phyloP scores from a whole-genome alignment of 371 early-diverging fungal genomes.

The Syncephalastrum monosporum region DNA sequence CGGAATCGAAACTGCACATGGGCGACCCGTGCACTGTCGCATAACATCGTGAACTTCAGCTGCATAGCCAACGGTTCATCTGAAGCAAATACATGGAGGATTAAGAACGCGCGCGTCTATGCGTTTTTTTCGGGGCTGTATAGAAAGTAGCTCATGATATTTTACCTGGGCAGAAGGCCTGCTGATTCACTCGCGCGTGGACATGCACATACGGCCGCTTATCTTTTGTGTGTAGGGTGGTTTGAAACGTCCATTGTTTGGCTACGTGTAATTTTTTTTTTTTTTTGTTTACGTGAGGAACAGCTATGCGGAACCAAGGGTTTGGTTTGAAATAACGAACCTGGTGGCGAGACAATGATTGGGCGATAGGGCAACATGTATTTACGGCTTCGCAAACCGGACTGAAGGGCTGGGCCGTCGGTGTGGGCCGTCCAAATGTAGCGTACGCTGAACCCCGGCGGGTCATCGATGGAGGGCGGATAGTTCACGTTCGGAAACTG shows the following conservation, averaged over 20 bases:
- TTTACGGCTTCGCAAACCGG: conserved; percentile 25
- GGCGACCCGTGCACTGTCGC: conserved; percentile 28
- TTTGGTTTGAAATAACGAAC: too few species aligned
- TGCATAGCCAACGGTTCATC: conserved; percentile 48
- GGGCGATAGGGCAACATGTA: conserved; percentile 24
- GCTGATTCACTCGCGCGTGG: conserved; percentile 33
- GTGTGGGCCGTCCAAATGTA: conserved; percentile 50
- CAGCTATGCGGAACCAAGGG: too few species aligned
- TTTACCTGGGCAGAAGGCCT: conserved; percentile 49
- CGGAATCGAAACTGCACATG: conserved; percentile 34
- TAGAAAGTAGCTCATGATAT: neutral
- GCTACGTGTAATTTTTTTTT: too few species aligned
- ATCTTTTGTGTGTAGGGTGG: too few species aligned
- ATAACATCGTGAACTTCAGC: conserved; percentile 22
- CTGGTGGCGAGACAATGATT: conserved; percentile 23
- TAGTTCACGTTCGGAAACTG: conserved; percentile 42
- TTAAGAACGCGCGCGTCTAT: neutral
- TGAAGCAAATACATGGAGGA: conserved; percentile 1
- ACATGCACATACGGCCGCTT: conserved; percentile 8
- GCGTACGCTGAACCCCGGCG: conserved; percentile 26
- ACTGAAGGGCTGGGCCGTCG: conserved; percentile 37
- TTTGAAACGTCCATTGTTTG: too few species aligned
- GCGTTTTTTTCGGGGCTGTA: neutral
- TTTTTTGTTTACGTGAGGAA: too few species aligned
- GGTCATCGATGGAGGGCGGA: conserved; percentile 33